phyloP scores from a whole-genome alignment of 768 basidiomycete genomes.

The Phylloporus arenicola region DNA sequence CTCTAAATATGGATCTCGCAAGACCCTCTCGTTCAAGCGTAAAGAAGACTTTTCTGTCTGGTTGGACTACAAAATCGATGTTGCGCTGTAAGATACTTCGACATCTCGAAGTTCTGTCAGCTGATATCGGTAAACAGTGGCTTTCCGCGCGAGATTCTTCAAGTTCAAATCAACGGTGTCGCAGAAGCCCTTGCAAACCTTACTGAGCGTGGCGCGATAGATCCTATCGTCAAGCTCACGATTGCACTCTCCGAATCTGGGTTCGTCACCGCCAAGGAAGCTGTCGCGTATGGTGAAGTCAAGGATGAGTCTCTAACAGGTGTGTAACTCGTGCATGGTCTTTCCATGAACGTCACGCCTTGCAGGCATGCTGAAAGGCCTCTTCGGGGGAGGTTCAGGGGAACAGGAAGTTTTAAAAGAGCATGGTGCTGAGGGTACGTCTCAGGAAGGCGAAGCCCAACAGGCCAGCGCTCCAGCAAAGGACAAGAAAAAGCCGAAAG shows the following conservation, averaged over 20 bases:
- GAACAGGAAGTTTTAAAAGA: constrained; percentile 28
- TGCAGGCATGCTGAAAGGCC: constrained; percentile 76
- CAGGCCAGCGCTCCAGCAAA: constrained; percentile 25
- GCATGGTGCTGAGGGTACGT: constrained; percentile 13
- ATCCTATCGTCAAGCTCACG: constrained; percentile 84
- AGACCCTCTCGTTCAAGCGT: constrained; percentile 81
- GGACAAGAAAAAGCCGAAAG: constrained; percentile 35
- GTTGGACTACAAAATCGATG: constrained; percentile 66
- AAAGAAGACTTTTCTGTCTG: constrained; percentile 77
- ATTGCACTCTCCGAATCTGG: constrained; percentile 82
- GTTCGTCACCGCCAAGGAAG: constrained; percentile 75
- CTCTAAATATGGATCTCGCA: constrained; percentile 74
- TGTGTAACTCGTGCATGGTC: constrained; percentile 25
- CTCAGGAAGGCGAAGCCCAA: constrained; percentile 29
- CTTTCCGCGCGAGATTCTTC: constrained; percentile 68
- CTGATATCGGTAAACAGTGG: constrained; percentile 40
- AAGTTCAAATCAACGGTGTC: constrained; percentile 69
- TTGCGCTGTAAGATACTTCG: constrained; percentile 48
- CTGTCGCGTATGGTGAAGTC: constrained; percentile 72
- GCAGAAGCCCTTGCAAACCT: constrained; percentile 75
- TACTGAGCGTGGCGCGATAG: constrained; percentile 72
- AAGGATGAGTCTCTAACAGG: constrained; percentile 77
- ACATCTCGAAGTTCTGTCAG: not conserved
- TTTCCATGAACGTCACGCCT: constrained; percentile 10
- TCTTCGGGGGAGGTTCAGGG: constrained; percentile 66